Evolutionary conservation across 306 rosid species (phyloP), one percentile per base, ranked within the genome.

Genomic region (Quercus rubra): DNA sequence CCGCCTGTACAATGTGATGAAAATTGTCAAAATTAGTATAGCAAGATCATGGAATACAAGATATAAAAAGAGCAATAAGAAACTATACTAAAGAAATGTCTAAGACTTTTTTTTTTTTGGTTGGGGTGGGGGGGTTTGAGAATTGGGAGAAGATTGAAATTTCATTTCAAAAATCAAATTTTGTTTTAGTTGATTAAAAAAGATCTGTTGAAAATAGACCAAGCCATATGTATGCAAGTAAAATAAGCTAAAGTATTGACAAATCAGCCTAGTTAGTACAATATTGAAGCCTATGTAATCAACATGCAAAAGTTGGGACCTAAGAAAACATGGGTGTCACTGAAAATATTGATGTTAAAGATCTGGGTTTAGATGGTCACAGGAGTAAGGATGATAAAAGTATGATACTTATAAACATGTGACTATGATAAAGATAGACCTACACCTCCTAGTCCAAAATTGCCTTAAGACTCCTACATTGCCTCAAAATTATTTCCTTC

Each of bases 1-100:
- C 98, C 0, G 78, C 86, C 99, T 93, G 90, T 41, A 84, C 35
- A 75, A 70, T 15, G 57, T 4, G 30, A 55, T n/a, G 43, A 74
- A 6, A 58, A 51, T 12, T 2, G 43, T 31, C 12, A 68, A 9
- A 49, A 21, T 21, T 41, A 35, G 10, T 21, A 19, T 20, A n/a
- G 8, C 3, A 19, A 33, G 38, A 5, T 3, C 15, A 49, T 11
- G 75, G 30, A 23, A 71, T 71, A 6, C 35, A 51, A 25, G 46
- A 46, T 23, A 71, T 43, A 38, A 85, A 76, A 55, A 67, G 72
- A 67, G 71, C 23, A 19, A 66, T 21, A 31, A 31, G 51, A 8
- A 31, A 46, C 14, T 19, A 17, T 66, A 8, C 10, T 17, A 46
- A 1, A 66, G 71, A 66, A 14, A 20, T 57, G 28, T 57, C 15